phyloP scores from a whole-genome alignment of 2,329 filamentous ascomycete genomes.

The Lasiodiplodia theobromae region DNA sequence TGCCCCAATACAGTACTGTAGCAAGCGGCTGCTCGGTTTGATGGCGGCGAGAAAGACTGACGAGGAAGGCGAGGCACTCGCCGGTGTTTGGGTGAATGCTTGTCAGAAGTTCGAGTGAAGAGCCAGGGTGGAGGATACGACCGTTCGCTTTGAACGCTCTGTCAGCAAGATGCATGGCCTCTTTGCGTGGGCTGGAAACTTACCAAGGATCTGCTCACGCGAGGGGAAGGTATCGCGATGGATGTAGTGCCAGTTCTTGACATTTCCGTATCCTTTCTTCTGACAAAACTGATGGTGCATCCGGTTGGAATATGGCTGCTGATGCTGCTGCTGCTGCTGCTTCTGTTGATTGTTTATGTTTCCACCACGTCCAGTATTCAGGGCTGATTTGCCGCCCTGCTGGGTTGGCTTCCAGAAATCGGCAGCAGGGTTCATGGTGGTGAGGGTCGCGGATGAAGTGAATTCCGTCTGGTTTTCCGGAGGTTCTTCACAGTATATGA shows the following conservation, averaged over 20 bases:
- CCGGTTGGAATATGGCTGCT: neutral
- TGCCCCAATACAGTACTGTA: neutral
- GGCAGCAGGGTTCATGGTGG: neutral
- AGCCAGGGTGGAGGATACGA: neutral
- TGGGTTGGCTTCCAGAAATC: neutral
- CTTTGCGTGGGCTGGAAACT: neutral
- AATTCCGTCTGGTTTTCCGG: too few species aligned
- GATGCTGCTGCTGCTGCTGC: too few species aligned
- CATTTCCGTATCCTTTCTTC: too few species aligned
- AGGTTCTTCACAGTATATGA: too few species aligned
- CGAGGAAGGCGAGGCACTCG: constrained; percentile 4
- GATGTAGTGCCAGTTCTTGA: too few species aligned
- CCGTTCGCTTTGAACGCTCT: neutral
- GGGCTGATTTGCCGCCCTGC: too few species aligned
- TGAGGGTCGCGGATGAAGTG: neutral
- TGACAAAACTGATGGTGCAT: too few species aligned
- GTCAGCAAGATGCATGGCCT: neutral
- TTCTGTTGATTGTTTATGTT: too few species aligned
- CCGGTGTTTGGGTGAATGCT: neutral
- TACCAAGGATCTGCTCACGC: neutral
- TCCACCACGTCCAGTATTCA: too few species aligned
- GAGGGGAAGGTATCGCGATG: neutral
- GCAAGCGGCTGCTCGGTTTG: neutral
- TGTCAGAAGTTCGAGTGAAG: neutral
- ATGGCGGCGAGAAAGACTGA: too few species aligned